A percentile compares a stretch with the other conserved stretches of the same genome.
Evolutionary conservation across 1,284 basidiomycete genomes (phyloP).

Genomic region (Irpex sp.): DNA sequence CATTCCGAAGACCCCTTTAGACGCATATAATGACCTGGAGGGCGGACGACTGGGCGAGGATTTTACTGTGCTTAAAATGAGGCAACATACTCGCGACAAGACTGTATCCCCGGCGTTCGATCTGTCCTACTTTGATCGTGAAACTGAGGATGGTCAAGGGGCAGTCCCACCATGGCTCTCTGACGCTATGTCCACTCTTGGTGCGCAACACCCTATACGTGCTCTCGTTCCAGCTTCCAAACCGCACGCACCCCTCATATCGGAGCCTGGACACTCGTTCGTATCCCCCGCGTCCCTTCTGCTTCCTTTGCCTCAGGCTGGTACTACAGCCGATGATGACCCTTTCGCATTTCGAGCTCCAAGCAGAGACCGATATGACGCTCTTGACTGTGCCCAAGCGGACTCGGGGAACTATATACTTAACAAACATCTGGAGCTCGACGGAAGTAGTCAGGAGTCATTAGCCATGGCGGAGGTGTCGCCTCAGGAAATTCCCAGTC

Average conservation of each 20-base stretch:
- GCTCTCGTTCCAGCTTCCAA: conserved; percentile 28
- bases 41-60: conserved; percentile 33
- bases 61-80: conserved; percentile 44
- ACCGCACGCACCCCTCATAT: conserved; percentile 10
- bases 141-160: background rate
- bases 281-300: background rate
- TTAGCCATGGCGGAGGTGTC: background rate
- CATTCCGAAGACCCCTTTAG: conserved; percentile 38
- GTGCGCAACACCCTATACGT: conserved; percentile 41
- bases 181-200: conserved; percentile 37
- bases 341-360: conserved; percentile 17
- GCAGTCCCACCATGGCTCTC: conserved; percentile 45
- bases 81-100: background rate
- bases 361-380: background rate
- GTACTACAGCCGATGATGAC: conserved; percentile 1
- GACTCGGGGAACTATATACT: background rate
- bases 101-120: background rate
- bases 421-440: background rate
- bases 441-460: background rate
- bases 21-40: conserved; percentile 33
- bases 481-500: background rate
- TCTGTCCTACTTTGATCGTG: background rate
- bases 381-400: background rate
- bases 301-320: background rate
- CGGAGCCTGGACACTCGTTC: background rate